phyloP scores from a whole-genome alignment of 768 basidiomycete species.

The Myochromella boudieri region DNA sequence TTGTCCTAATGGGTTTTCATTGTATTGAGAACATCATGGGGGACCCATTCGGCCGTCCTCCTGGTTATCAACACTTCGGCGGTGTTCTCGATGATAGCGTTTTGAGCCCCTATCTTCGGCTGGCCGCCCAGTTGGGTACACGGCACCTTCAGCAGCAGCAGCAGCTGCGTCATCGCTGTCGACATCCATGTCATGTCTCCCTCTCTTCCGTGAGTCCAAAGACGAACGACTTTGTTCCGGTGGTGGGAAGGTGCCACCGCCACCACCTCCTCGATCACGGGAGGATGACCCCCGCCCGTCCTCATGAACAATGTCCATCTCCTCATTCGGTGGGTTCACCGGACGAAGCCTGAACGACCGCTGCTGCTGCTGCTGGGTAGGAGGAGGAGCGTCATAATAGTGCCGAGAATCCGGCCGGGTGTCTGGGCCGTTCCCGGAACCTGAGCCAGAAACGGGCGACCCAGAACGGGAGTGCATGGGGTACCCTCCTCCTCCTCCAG shows the following conservation, averaged over 20 bases:
- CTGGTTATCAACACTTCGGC: slow-evolving; percentile 36
- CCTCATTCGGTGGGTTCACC: slow-evolving; percentile 47
- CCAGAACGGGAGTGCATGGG: slow-evolving; percentile 51
- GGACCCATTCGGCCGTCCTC: slow-evolving; percentile 38
- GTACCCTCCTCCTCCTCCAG: slow-evolving; percentile 27
- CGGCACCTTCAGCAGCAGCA: slow-evolving; percentile 38
- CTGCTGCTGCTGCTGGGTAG: too few relatives aligned
- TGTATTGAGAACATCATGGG: slow-evolving; percentile 19
- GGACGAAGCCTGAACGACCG: slow-evolving; percentile 53
- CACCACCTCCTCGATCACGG: slow-evolving; percentile 37
- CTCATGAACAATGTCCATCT: slow-evolving; percentile 54
- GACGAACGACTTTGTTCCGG: slow-evolving; percentile 40
- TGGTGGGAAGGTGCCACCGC: slow-evolving; percentile 31
- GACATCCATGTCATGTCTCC: slow-evolving; percentile 63
- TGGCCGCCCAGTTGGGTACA: slow-evolving; percentile 36
- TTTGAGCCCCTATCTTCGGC: slow-evolving; percentile 59
- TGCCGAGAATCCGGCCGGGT: slow-evolving; percentile 56
- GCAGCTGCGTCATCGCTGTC: slow-evolving; percentile 54
- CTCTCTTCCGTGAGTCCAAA: slow-evolving; percentile 55
- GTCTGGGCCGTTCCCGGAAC: slow-evolving; percentile 39
- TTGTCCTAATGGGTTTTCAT: slow-evolving; percentile 19
- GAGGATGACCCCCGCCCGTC: slow-evolving; percentile 41
- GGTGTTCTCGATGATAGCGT: slow-evolving; percentile 56
- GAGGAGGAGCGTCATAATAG: slow-evolving; percentile 47
- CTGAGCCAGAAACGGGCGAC: slow-evolving; percentile 50